These are phyloP conservation scores for Russula vinacea DNA, from an alignment of 768 basidiomycete species.

Conservation along the genomic window DNA sequence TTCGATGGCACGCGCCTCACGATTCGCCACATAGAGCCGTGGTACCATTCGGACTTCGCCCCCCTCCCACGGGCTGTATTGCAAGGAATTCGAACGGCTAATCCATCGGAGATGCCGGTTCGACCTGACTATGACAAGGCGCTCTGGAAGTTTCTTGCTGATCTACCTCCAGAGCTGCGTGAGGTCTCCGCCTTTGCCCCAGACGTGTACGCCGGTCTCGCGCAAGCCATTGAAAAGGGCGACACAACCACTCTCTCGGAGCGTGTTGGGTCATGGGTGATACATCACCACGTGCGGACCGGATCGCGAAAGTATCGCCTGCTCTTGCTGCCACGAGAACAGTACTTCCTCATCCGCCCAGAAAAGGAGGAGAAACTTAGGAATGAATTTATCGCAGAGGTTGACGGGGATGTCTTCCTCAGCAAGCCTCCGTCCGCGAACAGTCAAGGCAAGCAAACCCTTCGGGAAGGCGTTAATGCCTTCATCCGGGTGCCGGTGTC, in stretches of 20 bases:
- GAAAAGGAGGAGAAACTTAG: conserved; percentile 51
- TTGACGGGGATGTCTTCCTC: conserved; percentile 37
- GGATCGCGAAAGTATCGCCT: conserved; percentile 59
- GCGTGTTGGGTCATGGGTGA: conserved; percentile 52
- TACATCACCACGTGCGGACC: conserved; percentile 57
- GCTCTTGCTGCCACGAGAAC: conserved; percentile 58
- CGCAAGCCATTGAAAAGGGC: conserved; percentile 45
- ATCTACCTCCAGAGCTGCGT: conserved; percentile 52
- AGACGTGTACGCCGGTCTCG: conserved; percentile 53
- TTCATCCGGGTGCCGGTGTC: conserved; percentile 66
- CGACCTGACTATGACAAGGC: conserved; percentile 51
- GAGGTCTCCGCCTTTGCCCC: conserved; percentile 58
- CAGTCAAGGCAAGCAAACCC: conserved; percentile 30
- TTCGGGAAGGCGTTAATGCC: conserved; percentile 38
- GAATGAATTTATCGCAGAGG: conserved; percentile 45
- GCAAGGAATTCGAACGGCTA: conserved; percentile 52
- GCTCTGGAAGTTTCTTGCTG: conserved; percentile 48
- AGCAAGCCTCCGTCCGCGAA: conserved; percentile 23
- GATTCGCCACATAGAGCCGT: conserved; percentile 49
- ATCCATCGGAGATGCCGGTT: conserved; percentile 58
- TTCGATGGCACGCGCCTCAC: conserved; percentile 18
- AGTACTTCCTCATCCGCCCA: conserved; percentile 50
- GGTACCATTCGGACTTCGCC: conserved; percentile 56
- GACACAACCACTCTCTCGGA: conserved; percentile 37
- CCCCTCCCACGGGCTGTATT: conserved; percentile 57